Conservation (phyloP, 352 stramenopile species). For the Phytopythium oedochilum region DNA sequence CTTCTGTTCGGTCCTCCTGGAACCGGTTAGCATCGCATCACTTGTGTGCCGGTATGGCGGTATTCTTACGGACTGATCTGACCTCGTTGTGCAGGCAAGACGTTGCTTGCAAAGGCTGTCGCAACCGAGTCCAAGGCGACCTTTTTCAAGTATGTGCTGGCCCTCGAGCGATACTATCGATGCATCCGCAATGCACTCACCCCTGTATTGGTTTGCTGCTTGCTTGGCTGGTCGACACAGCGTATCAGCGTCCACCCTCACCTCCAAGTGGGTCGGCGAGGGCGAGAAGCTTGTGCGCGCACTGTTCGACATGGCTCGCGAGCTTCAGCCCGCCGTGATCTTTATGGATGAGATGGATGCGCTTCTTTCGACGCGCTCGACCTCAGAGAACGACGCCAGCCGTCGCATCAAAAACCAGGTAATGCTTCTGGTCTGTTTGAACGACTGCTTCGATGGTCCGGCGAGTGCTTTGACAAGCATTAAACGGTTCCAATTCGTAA, state of each 20-base stretch:
- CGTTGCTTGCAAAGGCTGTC: conserved; percentile 75
- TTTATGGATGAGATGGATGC: conserved; percentile 91
- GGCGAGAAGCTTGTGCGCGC: conserved; percentile 94
- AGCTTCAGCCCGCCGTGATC: conserved; percentile 80
- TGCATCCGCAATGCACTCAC: too few species aligned
- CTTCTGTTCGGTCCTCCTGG: conserved; percentile 80
- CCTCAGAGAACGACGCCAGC: conserved; percentile 83
- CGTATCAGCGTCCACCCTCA: conserved; percentile 86
- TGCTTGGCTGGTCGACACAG: conserved; percentile 17
- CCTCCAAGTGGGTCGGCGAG: conserved; percentile 89
- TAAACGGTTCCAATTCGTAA: background rate
- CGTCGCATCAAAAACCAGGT: conserved; percentile 89
- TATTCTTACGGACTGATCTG: background rate
- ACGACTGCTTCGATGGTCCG: too few species aligned
- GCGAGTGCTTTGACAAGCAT: too few species aligned
- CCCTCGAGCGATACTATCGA: too few species aligned
- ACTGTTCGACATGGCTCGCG: conserved; percentile 90
- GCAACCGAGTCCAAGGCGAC: conserved; percentile 80
- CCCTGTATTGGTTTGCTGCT: too few species aligned
- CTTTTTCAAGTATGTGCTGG: conserved; percentile 59
- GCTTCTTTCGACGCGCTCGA: conserved; percentile 65
- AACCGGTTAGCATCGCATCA: conserved; percentile 33
- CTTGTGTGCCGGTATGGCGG: too few species aligned
- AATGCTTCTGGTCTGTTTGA: background rate
- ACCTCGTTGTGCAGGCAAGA: conserved; percentile 47